Evolutionary conservation across 2,329 filamentous ascomycete genomes (phyloP), one percentile per base, ranked within the genome.

Genomic region (Epichloe aotearoae): DNA sequence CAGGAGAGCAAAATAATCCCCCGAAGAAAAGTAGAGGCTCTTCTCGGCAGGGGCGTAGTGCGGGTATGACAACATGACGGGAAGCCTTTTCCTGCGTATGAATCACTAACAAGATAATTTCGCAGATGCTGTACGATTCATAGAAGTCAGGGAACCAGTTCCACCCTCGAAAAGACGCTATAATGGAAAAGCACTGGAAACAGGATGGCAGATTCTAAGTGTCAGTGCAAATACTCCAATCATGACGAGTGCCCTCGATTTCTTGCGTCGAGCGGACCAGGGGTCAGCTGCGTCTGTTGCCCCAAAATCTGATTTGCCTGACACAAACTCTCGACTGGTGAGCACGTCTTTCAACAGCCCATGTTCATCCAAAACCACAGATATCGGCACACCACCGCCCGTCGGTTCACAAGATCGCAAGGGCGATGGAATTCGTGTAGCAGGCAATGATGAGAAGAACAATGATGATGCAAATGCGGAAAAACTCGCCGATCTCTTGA

Each of bases 241-340:
- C 15, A 50, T 53, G 20, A 36, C 37, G 12, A 37, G 17, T 19
- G 52, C 45, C 11, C n/a, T 51, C 12, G 49, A 53, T 33, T 53
- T 53, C 40, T 26, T 53, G 20, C 19, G 23, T 19, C 49, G 49
- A 46, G 20, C 23, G 5, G 52, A 53, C 23, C 26, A 42, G 23
- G 17, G 2, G n/a, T 30, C 26, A 11, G 12, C 40, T n/a, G 30
- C 15, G 5, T 17, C n/a, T 30, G 4, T 15, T n/a, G 37, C 17
- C 12, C 10, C 19, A 20, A 26, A 50, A 4, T 7, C 14, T 6
- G n/a, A 37, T 41, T 30, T 23, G 17, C 19, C 34, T 15, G 14
- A 11, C 8, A 5, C 12, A 5, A 30, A 40, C 17, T 4, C n/a
- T 26, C 17, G 7, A 12, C 3, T 8, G 12, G 20, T 6, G 15